Conservation (phyloP, 805 yeast genomes). For the Pichia cephalocereana region DNA sequence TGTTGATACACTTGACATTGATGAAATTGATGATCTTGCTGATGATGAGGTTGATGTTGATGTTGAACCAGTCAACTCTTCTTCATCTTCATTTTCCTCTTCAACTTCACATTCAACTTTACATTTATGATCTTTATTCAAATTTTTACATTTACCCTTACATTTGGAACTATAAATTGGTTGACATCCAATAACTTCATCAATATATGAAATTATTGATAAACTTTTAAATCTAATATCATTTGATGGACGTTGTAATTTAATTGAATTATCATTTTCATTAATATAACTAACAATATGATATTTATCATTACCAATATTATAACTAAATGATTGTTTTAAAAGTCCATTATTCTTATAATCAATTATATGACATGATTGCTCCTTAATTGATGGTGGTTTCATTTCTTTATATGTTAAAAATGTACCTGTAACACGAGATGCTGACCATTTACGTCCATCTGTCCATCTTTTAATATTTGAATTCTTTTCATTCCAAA, state of each 20-base stretch:
- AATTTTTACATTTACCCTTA: neutral
- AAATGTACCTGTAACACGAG: constrained; percentile 57
- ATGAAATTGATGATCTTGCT: too few species aligned
- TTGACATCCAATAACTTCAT: neutral
- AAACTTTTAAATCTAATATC: constrained; percentile 30
- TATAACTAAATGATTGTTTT: constrained; percentile 50
- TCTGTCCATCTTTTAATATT: constrained; percentile 77
- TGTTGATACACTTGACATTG: too few species aligned
- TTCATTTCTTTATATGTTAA: constrained; percentile 57
- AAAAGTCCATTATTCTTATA: constrained; percentile 46
- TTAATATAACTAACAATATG: constrained; percentile 52
- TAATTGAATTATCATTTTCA: constrained; percentile 13
- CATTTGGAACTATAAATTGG: neutral
- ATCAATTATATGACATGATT: constrained; percentile 24
- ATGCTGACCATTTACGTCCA: constrained; percentile 65
- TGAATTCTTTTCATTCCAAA: constrained; percentile 66
- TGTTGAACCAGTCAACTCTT: too few species aligned
- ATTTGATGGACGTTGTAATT: constrained; percentile 31
- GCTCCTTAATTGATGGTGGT: constrained; percentile 6
- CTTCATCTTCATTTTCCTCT: too few species aligned
- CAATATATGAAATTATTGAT: neutral
- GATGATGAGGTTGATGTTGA: too few species aligned
- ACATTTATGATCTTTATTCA: neutral
- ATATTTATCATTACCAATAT: constrained; percentile 41
- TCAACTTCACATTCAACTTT: too few species aligned